Evolutionary conservation across 179 eudicot species (phyloP).

Genomic region (Kewa caespitosa): DNA sequence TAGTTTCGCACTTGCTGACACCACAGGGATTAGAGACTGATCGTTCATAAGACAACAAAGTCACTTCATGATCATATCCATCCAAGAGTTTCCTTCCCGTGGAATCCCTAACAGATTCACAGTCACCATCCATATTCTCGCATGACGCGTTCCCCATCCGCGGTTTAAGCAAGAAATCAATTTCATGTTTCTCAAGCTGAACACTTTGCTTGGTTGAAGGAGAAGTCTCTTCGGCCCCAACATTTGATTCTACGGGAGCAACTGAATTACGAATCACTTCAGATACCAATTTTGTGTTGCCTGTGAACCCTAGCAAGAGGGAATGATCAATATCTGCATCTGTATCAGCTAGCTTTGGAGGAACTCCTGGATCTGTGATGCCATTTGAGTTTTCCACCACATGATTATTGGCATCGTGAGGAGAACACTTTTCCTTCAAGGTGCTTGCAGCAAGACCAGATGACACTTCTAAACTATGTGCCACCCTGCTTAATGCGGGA

Average conservation of each 20-base stretch:
- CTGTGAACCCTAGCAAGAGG: slow-evolving; percentile 20
- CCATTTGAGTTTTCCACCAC: slow-evolving; percentile 9
- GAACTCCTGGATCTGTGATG: slow-evolving; percentile 18
- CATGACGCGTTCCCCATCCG: slow-evolving; percentile 8
- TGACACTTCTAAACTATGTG: slow-evolving; percentile 8
- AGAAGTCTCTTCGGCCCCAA: slow-evolving; percentile 9
- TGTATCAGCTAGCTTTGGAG: slow-evolving; percentile 9
- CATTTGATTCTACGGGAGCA: not conserved
- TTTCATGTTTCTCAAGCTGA: slow-evolving; percentile 21
- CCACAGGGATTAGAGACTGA: not conserved
- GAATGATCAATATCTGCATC: slow-evolving; percentile 20
- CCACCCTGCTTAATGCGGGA: slow-evolving; percentile 7
- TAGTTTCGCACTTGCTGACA: not conserved
- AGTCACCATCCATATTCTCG: slow-evolving; percentile 11
- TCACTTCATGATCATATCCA: not conserved
- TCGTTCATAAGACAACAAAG: not conserved
- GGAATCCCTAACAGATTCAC: slow-evolving; percentile 3
- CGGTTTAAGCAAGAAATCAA: slow-evolving; percentile 16
- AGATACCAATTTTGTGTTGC: slow-evolving; percentile 14
- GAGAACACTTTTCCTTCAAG: not conserved
- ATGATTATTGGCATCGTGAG: not conserved
- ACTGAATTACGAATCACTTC: slow-evolving; percentile 6
- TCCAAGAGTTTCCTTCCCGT: no score
- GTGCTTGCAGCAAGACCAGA: not conserved
- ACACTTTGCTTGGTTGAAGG: slow-evolving; percentile 17